A percentile compares a stretch with the other conserved stretches of the same genome.
These are phyloP conservation scores for Hygrophila difformis DNA, from an alignment of 257 asterid species.

Conservation along the genomic window DNA sequence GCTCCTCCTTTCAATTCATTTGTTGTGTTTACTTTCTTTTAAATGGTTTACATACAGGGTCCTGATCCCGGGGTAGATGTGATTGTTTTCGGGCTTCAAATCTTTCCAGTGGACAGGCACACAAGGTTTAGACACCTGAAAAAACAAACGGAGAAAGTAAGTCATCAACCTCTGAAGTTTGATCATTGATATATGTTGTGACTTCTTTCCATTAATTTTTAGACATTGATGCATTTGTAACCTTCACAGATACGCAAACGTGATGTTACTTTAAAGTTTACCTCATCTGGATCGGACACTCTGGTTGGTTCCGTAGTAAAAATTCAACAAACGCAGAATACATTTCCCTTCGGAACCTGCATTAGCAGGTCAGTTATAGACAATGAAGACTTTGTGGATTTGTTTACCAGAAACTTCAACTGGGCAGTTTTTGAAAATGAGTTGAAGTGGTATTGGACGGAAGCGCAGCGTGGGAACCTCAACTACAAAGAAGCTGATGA, in stretches of 20 bases:
- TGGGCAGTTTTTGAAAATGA: conserved; percentile 92
- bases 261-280: conserved; percentile 57
- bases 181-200: background rate
- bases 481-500: conserved; percentile 84
- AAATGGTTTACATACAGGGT: conserved; percentile 76
- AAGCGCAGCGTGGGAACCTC: conserved; percentile 61
- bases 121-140: conserved; percentile 54
- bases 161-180: conserved; percentile 8
- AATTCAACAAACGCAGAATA: conserved; percentile 59
- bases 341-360: conserved; percentile 81
- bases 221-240: background rate
- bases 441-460: conserved; percentile 93
- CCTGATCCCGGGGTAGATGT: conserved; percentile 74
- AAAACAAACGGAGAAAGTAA: conserved; percentile 58
- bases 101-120: conserved; percentile 63
- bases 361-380: conserved; percentile 51
- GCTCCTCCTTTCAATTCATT: too few relatives aligned
- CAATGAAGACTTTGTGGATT: conserved; percentile 62
- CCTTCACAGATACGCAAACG: conserved; percentile 76
- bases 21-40: too few relatives aligned
- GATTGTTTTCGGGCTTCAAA: conserved; percentile 82
- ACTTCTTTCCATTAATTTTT: too few relatives aligned
- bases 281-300: conserved; percentile 35
- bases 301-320: conserved; percentile 41
- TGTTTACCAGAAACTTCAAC: conserved; percentile 69